These are phyloP conservation scores for Fusarium tricinctum DNA, from an alignment of 2,329 filamentous ascomycete species.

Conservation along the genomic window DNA sequence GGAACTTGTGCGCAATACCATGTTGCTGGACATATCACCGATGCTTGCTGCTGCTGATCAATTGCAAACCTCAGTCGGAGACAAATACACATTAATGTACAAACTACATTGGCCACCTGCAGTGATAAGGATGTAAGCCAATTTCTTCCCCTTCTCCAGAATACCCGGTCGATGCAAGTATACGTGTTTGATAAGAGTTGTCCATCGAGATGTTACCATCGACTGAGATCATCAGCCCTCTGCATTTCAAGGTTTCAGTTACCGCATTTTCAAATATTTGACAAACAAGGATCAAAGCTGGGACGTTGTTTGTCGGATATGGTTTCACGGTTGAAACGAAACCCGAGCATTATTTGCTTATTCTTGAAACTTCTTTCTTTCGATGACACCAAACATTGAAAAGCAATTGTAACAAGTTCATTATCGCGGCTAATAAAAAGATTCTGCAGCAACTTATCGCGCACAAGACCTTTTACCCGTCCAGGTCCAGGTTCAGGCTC, in stretches of 20 bases:
- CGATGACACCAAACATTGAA: background rate
- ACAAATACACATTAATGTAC: constrained; percentile 11
- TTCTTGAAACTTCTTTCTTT: background rate
- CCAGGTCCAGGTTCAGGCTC: constrained; percentile 9
- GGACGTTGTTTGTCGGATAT: background rate
- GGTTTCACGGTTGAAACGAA: background rate
- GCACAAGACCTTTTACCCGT: constrained; percentile 36
- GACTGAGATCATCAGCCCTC: background rate
- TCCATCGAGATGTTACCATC: background rate
- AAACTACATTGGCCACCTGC: constrained; percentile 9
- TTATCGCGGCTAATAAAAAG: constrained; percentile 17
- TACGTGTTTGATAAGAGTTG: constrained; percentile 26
- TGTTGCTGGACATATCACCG: constrained; percentile 10
- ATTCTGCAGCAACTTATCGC: background rate
- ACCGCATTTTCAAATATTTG: too few relatives aligned
- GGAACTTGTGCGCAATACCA: constrained; percentile 12
- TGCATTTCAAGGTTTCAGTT: background rate
- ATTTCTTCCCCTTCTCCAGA: background rate
- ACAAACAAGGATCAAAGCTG: background rate
- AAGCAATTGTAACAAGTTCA: background rate
- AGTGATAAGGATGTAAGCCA: constrained; percentile 14
- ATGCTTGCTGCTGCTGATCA: constrained; percentile 12
- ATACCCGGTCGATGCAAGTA: constrained; percentile 12
- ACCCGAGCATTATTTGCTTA: background rate
- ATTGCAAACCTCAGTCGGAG: background rate